These are phyloP conservation scores for Saprolegnia parasitica DNA, from an alignment of 352 stramenopile genomes.

Conservation along the genomic window DNA sequence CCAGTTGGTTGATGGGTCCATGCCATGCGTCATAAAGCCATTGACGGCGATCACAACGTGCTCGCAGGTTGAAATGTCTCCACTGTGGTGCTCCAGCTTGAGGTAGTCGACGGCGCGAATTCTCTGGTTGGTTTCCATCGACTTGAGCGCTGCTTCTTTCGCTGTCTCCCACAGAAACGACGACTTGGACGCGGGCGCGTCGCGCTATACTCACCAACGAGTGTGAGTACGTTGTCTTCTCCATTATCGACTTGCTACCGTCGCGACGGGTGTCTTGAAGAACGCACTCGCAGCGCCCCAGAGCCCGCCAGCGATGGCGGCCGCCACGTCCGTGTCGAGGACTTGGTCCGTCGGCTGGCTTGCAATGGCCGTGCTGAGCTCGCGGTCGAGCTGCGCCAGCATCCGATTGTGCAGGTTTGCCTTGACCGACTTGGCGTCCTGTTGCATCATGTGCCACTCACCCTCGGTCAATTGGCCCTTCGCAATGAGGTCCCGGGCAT, in stretches of 20 bases:
- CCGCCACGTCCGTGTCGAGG: constrained; percentile 42
- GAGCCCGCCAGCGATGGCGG: constrained; percentile 52
- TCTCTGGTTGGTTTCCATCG: constrained; percentile 61
- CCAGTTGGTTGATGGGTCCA: constrained; percentile 65
- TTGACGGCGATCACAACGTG: constrained; percentile 79
- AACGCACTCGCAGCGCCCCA: constrained; percentile 68
- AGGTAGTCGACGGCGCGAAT: constrained; percentile 65
- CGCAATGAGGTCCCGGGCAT: constrained; percentile 12
- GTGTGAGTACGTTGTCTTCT: neutral
- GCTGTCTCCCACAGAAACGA: constrained; percentile 61
- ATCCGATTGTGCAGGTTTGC: neutral
- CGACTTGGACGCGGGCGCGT: neutral
- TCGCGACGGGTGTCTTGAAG: constrained; percentile 35
- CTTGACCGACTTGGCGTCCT: neutral
- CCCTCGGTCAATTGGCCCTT: constrained; percentile 16
- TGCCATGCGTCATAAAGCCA: constrained; percentile 80
- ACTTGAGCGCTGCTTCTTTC: constrained; percentile 66
- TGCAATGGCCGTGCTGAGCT: neutral
- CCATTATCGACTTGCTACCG: constrained; percentile 16
- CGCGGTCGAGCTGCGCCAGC: neutral
- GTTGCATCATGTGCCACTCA: neutral
- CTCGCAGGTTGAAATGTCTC: constrained; percentile 48
- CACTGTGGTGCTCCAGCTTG: constrained; percentile 54
- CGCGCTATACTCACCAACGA: neutral
- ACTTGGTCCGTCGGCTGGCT: constrained; percentile 25